phyloP scores from a whole-genome alignment of 179 eudicot species.

The Heliamphora pulchella region DNA sequence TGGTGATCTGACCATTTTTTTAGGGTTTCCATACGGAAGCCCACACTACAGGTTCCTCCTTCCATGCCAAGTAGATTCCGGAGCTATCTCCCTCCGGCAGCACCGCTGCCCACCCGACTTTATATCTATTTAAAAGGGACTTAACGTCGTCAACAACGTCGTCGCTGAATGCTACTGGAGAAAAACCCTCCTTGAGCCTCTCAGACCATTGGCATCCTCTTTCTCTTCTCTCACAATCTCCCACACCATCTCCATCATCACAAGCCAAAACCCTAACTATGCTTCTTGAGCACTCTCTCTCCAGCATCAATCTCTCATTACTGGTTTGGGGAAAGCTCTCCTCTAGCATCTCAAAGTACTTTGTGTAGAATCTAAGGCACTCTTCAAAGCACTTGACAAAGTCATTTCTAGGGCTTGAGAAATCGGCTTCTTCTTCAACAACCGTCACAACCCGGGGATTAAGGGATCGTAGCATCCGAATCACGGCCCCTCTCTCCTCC shows the following conservation, averaged over 20 bases:
- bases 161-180: constrained; percentile 27
- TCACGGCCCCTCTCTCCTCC: constrained; percentile 24
- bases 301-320: constrained; percentile 42
- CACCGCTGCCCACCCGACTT: constrained; percentile 37
- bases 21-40: constrained; percentile 49
- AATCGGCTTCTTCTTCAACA: constrained; percentile 52
- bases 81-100: constrained; percentile 17
- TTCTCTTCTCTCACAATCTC: constrained; percentile 39
- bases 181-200: constrained; percentile 29
- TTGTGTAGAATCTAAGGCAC: constrained; percentile 37
- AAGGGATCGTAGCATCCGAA: constrained; percentile 25
- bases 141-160: constrained; percentile 42
- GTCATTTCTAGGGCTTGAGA: constrained; percentile 27
- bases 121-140: constrained; percentile 40
- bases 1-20: background rate
- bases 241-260: constrained; percentile 18
- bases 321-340: constrained; percentile 43
- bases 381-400: constrained; percentile 46
- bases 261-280: constrained; percentile 45
- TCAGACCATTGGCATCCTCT: constrained; percentile 36
- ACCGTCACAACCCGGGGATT: constrained; percentile 39
- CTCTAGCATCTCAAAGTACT: constrained; percentile 46
- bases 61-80: constrained; percentile 46
- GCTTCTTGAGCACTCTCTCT: constrained; percentile 35
- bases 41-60: constrained; percentile 46